Evolutionary conservation across 2,329 filamentous ascomycete species (phyloP).

Genomic region (Pochonia chlamydosporia): DNA sequence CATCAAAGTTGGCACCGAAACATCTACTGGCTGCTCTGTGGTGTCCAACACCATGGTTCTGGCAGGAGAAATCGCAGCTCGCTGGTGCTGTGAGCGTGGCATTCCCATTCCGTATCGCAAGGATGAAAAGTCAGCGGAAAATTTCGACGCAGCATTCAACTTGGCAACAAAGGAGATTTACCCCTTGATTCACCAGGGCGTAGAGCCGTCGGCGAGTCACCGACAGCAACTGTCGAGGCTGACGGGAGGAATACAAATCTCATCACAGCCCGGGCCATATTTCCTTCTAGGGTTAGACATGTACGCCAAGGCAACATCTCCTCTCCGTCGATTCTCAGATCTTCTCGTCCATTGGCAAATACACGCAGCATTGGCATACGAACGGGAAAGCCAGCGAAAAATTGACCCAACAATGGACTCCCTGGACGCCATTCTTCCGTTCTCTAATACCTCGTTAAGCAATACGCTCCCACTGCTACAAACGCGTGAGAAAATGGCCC

Average conservation of each 20-base stretch:
- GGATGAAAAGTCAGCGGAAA: slow-evolving; percentile 36
- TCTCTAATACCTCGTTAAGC: slow-evolving; percentile 33
- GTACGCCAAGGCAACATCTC: slow-evolving; percentile 60
- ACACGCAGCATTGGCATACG: slow-evolving; percentile 47
- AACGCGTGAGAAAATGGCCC: slow-evolving; percentile 46
- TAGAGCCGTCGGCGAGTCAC: slow-evolving; percentile 26
- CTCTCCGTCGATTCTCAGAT: slow-evolving; percentile 59
- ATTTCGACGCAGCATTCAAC: slow-evolving; percentile 27
- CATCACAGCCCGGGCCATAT: slow-evolving; percentile 48
- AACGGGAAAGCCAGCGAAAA: slow-evolving; percentile 26
- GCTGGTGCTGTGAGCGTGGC: slow-evolving; percentile 51
- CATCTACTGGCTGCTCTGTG: slow-evolving; percentile 25
- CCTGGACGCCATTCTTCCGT: slow-evolving; percentile 38
- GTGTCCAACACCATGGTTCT: slow-evolving; percentile 49
- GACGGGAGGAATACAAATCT: slow-evolving; percentile 46
- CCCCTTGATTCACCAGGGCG: slow-evolving; percentile 22
- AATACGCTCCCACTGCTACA: slow-evolving; percentile 44
- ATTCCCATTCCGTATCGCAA: slow-evolving; percentile 56
- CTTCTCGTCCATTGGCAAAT: slow-evolving; percentile 63
- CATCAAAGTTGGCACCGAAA: slow-evolving; percentile 33
- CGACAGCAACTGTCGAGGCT: slow-evolving; percentile 21
- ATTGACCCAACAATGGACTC: slow-evolving; percentile 21
- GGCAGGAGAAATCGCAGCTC: slow-evolving; percentile 55
- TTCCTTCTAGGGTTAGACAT: slow-evolving; percentile 52
- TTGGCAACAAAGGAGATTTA: slow-evolving; percentile 30